These are phyloP conservation scores for Skeletonema grethae DNA, from an alignment of 108 stramenopile species.

Conservation along the genomic window DNA sequence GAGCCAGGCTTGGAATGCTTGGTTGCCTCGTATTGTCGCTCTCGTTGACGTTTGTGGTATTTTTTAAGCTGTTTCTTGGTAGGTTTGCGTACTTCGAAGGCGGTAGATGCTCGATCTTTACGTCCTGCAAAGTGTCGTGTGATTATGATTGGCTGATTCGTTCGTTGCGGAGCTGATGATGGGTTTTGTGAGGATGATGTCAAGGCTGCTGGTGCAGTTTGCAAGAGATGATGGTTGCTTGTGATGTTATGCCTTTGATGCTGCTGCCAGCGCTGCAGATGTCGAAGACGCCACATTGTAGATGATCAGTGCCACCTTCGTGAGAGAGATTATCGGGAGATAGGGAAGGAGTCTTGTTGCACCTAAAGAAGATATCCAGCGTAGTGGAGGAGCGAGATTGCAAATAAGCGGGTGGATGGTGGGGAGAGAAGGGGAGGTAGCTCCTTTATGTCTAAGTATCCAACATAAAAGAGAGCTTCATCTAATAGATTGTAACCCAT, in stretches of 20 bases:
- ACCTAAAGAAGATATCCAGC: too few species aligned
- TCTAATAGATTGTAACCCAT: too few species aligned
- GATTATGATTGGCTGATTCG: background rate
- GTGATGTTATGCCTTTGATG: background rate
- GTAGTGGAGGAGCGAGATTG: too few species aligned
- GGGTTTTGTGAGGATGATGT: background rate
- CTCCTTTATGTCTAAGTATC: too few species aligned
- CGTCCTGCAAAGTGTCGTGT: conserved; percentile 45
- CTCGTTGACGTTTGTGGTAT: conserved; percentile 55
- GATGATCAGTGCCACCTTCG: too few species aligned
- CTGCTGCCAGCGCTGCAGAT: conserved; percentile 1
- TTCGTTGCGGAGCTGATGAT: background rate
- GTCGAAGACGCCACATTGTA: background rate
- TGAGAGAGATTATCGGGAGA: too few species aligned
- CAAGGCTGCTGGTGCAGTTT: background rate
- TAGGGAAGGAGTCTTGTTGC: too few species aligned
- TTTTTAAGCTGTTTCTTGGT: conserved; percentile 66
- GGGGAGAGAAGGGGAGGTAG: too few species aligned
- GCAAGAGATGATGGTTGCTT: background rate
- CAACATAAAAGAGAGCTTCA: too few species aligned
- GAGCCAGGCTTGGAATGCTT: conserved; percentile 70
- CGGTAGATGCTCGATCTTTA: conserved; percentile 66
- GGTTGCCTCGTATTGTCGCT: conserved; percentile 40
- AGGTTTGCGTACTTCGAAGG: conserved; percentile 60
- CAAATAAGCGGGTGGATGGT: too few species aligned